Base-by-base conservation (phyloP, 176 grass and related monocot genomes). In the Lolium rigidum region DNA sequence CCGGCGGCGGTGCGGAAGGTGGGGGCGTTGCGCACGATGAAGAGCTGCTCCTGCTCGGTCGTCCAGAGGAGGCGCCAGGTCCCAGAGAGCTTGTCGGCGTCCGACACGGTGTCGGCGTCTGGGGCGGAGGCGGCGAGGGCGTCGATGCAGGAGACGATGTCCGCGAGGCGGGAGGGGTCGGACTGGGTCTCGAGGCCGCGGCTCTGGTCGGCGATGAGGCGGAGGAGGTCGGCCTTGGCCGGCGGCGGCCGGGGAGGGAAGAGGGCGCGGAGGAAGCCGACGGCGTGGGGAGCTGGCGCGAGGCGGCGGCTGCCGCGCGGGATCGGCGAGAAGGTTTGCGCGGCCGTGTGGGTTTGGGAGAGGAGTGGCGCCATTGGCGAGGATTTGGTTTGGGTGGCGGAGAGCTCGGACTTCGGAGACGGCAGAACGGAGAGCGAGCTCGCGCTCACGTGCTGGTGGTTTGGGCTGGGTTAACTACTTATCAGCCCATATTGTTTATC, bases 1-100 rank as follows among this genome's bases (percentile, higher is more conserved):
- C 97, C 94, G 46, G 92, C 90, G 81, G 91, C 64, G 64, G 94
- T 99, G 79, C 94, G 84, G 77, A 99, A 99, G 38, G 87, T 79
- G 56, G 55, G 54, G 4, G 94, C 90, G 74, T 94, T 98, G 18
- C 90, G 84, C 76, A 98, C 86, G 83, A 98, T 95, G 89, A 95
- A 94, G 64, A 98, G 93, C 92, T 98, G 97, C 86, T 98, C 97
- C 88, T 87, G 88, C 86, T 95, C 97, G 26, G 92, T 98, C 47
- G 97, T 98, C 97, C 94, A 98, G 13, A 94, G 97, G 82, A 99
- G 88, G 52, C 94, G 84, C 94, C 94, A 99, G 17, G 92, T 99
- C 15, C 86, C 85, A 7, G 97, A 99, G 67, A 99, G 90, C 68
- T 63, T 88, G 20, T 21, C 31, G 1, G 76, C 62, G 5, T 75